Evolutionary conservation across 169 alveolate genomes (phyloP).

Genomic region (Neospora caninum): DNA sequence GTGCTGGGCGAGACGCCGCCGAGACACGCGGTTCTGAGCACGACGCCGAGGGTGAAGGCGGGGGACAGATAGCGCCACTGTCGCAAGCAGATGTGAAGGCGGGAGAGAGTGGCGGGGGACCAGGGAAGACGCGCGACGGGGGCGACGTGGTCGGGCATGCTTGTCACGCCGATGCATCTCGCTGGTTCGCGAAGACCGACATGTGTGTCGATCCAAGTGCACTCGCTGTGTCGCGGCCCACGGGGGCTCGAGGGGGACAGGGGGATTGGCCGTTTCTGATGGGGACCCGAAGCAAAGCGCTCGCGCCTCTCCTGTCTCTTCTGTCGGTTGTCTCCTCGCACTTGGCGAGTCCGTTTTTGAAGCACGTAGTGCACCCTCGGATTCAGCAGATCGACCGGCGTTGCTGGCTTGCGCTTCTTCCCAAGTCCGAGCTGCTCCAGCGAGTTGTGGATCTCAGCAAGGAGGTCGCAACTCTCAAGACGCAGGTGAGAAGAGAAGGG

Average conservation of each 20-base stretch:
- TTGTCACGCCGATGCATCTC: too few species aligned
- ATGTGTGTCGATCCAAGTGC: too few species aligned
- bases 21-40: background rate
- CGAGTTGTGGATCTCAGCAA: background rate
- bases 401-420: constrained; percentile 1
- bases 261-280: background rate
- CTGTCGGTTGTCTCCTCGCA: background rate
- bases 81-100: too few species aligned
- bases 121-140: too few species aligned
- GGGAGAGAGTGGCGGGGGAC: too few species aligned
- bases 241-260: background rate
- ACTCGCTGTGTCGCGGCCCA: too few species aligned
- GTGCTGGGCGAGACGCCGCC: too few species aligned
- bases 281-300: background rate
- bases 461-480: constrained; percentile 8
- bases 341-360: background rate
- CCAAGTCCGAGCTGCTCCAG: background rate
- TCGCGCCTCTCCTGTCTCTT: background rate
- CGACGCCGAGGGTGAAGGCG: background rate
- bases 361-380: background rate
- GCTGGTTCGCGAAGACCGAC: too few species aligned
- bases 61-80: background rate
- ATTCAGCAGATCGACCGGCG: background rate
- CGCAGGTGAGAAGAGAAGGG: background rate
- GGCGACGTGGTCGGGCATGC: too few species aligned